A percentile compares a stretch with the other conserved stretches of the same genome.
phyloP scores from a whole-genome alignment of 2,329 filamentous ascomycete species.

The Aureobasidium lini region DNA sequence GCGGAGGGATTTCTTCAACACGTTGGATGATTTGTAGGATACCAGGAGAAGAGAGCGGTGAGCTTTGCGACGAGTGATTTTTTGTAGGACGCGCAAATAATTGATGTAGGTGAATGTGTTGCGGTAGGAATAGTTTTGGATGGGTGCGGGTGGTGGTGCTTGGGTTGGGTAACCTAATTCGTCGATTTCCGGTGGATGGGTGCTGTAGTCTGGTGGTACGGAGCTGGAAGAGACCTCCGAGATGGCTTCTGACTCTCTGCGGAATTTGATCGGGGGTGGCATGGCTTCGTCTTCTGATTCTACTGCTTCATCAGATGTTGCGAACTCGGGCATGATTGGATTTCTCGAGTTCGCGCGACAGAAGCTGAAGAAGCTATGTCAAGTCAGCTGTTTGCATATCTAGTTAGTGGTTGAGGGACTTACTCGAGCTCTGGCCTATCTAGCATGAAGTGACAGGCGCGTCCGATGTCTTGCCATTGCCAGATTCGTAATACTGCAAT shows the following conservation, averaged over 20 bases:
- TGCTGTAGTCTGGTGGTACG: constrained; percentile 25
- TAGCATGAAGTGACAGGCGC: constrained; percentile 75
- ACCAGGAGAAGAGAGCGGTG: constrained; percentile 91
- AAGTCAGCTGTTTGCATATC: constrained; percentile 2
- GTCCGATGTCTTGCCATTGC: constrained; percentile 88
- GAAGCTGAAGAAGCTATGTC: constrained; percentile 75
- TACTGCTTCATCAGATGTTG: constrained; percentile 23
- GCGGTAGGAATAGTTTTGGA: constrained; percentile 84
- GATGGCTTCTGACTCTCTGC: constrained; percentile 24
- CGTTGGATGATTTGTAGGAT: constrained; percentile 89
- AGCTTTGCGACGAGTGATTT: constrained; percentile 91
- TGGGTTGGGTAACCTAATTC: constrained; percentile 76
- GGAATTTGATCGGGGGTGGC: constrained; percentile 65
- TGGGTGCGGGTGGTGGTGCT: constrained; percentile 63
- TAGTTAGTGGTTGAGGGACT: constrained; percentile 22
- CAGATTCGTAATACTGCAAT: constrained; percentile 89
- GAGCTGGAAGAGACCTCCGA: constrained; percentile 29
- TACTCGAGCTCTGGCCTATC: constrained; percentile 77
- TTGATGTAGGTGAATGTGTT: constrained; percentile 96
- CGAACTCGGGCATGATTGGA: constrained; percentile 13
- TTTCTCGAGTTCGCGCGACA: constrained; percentile 64
- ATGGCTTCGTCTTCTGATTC: constrained; percentile 64
- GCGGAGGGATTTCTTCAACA: constrained; percentile 83
- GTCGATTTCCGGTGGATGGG: constrained; percentile 57
- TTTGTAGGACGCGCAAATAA: constrained; percentile 92